A percentile compares a stretch with the other conserved stretches of the same genome.
phyloP scores from a whole-genome alignment of 2,329 filamentous ascomycete genomes.

The Colletotrichum liriopes region DNA sequence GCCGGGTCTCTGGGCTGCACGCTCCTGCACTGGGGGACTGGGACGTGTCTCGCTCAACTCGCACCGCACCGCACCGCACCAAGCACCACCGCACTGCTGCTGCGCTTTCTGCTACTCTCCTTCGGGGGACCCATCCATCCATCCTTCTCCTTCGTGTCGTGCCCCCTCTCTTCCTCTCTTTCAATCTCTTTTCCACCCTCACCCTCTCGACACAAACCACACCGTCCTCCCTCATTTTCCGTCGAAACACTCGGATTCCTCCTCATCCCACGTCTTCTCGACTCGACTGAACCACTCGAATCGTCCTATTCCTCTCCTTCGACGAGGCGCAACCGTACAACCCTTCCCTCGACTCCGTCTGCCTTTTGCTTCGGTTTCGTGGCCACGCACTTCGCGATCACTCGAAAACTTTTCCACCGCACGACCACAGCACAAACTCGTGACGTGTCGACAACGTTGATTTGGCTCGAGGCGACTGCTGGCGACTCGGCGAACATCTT shows the following conservation, averaged over 20 bases:
- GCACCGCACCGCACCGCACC: constrained; percentile 27
- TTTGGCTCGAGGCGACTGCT: not conserved
- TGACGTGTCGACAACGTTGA: constrained; percentile 8
- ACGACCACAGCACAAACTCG: constrained; percentile 20
- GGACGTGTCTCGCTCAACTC: constrained; percentile 41
- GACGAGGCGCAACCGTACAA: constrained; percentile 50
- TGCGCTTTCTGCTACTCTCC: constrained; percentile 30
- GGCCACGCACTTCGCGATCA: constrained; percentile 44
- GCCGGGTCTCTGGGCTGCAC: constrained; percentile 36
- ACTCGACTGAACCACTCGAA: constrained; percentile 41
- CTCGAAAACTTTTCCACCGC: constrained; percentile 40
- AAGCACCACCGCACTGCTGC: constrained; percentile 30
- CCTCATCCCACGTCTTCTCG: constrained; percentile 36
- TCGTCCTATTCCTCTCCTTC: constrained; percentile 48
- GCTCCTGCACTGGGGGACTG: constrained; percentile 30
- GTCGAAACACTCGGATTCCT: constrained; percentile 38
- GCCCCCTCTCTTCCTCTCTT: constrained; percentile 44
- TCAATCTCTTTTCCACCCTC: constrained; percentile 43
- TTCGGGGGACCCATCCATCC: constrained; percentile 40
- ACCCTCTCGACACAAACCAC: constrained; percentile 36
- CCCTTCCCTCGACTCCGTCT: constrained; percentile 46
- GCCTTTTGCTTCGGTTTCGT: constrained; percentile 41
- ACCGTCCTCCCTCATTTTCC: constrained; percentile 38
- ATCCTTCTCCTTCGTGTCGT: constrained; percentile 43
- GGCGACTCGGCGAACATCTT: constrained; percentile 8